Evolutionary conservation across 2,329 filamentous ascomycete genomes (phyloP), one percentile per base, ranked within the genome.

Genomic region (Aspergillus sp.): DNA sequence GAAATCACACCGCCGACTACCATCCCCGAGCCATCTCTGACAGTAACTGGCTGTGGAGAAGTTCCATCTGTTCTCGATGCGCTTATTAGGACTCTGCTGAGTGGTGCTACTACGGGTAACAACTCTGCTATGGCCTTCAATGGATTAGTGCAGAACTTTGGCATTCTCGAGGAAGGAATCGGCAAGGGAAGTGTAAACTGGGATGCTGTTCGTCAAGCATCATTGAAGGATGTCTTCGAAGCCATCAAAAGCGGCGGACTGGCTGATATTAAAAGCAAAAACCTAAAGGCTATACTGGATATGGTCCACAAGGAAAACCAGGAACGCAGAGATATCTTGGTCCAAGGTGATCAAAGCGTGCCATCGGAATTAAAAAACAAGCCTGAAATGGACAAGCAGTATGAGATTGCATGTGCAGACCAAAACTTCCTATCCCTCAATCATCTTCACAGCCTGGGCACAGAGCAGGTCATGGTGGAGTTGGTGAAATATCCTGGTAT

Each of bases 121-220:
- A 84, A 85, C 35, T 83, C 86, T 0, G 81, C 81, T 13, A 75
- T 72, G 33, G 85, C 86, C 5, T 80, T 91, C 49, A 71, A 75
- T 46, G 82, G 81, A 0, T 71, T 93, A 0, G 79, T 84, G 3
- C 58, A 77, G 12, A 75, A 68, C 30, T 90, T 85, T 49, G 85
- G 86, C 1, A 72, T 80, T 12, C 66, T 85, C 4, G 61, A 81
- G 29, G 71, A 77, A 34, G 81, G 85, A 6, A 68, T 84, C 7
- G 85, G 84, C 5, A 81, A 83, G 53, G 84, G 83, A 3, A 87
- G 83, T 43, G 83, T 90, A 6, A 73, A 90, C 59, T 91, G 86
- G 85, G 79, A 88, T 52, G 80, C 79, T 7, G 83, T 90, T 2
- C 78, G 81, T 19, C 63, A 69, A 27, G 79, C 82, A 2, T 64